Percentiles rank a stretch among this genome's conserved stretches.
These are phyloP conservation scores for Herpetospermum pedunculosum DNA, from an alignment of 306 rosid genomes.

Conservation along the genomic window DNA sequence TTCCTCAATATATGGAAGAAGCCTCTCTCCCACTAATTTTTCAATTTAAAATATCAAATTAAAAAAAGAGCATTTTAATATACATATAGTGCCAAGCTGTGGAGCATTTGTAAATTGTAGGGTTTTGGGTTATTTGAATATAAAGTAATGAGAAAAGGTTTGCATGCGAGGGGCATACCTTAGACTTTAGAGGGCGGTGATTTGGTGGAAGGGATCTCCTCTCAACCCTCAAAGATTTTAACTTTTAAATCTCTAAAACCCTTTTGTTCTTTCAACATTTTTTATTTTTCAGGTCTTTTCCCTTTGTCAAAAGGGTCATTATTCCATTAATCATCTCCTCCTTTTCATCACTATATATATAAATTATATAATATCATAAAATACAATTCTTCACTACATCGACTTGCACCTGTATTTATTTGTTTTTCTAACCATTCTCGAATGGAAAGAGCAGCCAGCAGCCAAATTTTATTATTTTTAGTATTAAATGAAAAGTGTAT, in stretches of 20 bases:
- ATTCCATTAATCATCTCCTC: background rate
- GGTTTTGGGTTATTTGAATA: too few species aligned
- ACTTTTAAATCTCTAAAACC: background rate
- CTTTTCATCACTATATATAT: background rate
- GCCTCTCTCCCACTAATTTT: background rate
- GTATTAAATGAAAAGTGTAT: background rate
- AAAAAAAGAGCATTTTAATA: too few species aligned
- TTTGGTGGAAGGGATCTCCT: conserved; percentile 1
- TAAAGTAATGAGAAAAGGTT: background rate
- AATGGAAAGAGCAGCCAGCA: background rate
- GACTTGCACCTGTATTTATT: background rate
- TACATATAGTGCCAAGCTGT: conserved; percentile 5
- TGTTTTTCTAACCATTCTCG: background rate
- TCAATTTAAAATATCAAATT: background rate
- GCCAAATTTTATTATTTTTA: background rate
- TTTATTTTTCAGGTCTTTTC: background rate
- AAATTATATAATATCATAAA: background rate
- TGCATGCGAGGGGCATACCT: conserved; percentile 1
- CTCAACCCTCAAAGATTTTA: background rate
- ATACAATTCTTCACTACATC: background rate
- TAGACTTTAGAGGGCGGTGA: background rate
- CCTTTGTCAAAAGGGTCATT: background rate
- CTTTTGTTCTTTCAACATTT: background rate
- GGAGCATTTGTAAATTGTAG: too few species aligned
- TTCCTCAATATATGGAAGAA: conserved; percentile 4